phyloP scores from a whole-genome alignment of 352 stramenopile genomes.

The Phytopythium vexans region DNA sequence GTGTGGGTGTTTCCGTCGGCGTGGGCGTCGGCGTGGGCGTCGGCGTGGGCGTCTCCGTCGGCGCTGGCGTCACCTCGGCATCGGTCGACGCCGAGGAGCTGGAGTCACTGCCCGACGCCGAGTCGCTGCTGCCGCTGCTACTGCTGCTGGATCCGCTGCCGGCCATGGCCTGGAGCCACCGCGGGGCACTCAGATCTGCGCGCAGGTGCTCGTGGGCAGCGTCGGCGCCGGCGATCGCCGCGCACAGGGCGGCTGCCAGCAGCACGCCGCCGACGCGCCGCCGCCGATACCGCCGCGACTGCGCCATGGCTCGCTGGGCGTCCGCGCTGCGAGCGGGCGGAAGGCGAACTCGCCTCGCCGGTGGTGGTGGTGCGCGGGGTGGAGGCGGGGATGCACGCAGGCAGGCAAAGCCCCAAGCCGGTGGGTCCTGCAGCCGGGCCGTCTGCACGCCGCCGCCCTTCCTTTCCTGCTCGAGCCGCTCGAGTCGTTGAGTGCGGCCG shows the following conservation, averaged over 20 bases:
- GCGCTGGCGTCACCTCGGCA: not conserved
- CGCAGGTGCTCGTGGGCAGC: conserved; percentile 1
- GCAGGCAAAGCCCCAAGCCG: no score
- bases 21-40: conserved; percentile 2
- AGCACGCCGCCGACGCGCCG: conserved; percentile 7
- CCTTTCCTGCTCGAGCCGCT: no score
- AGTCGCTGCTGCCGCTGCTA: not conserved
- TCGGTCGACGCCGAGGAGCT: not conserved
- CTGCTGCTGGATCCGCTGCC: not conserved
- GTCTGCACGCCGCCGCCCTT: no score
- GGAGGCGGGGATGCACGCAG: no score
- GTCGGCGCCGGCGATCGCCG: conserved; percentile 10
- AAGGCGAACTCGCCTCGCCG: no score
- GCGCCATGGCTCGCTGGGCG: not conserved
- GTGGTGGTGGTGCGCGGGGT: no score
- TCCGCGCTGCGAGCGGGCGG: no score
- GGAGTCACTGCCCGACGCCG: conserved; percentile 6
- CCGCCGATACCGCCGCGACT: conserved; percentile 1
- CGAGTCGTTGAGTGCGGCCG: no score
- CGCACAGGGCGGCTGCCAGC: conserved; percentile 6
- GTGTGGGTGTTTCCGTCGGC: not conserved
- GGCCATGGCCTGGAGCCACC: conserved; percentile 13
- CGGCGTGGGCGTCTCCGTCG: not conserved
- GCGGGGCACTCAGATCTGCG: not conserved
- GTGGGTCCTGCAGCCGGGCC: no score